phyloP scores from a whole-genome alignment of 2,329 filamentous ascomycete genomes.

The Microdochium bolleyi region DNA sequence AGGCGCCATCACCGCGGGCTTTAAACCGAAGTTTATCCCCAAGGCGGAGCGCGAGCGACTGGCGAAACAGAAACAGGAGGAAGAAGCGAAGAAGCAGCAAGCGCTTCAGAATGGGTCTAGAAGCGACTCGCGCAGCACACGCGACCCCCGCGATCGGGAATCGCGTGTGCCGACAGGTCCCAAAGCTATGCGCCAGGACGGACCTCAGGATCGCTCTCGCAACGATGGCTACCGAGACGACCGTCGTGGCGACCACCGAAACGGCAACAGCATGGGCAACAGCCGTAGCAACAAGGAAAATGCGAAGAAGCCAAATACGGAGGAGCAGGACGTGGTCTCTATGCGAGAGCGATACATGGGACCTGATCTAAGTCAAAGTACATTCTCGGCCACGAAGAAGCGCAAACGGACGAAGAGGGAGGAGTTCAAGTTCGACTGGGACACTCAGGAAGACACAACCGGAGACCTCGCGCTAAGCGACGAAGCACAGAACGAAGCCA shows the following conservation, averaged over 20 bases:
- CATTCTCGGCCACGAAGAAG: slow-evolving; percentile 94
- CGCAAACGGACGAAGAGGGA: slow-evolving; percentile 84
- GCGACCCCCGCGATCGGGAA: slow-evolving; percentile 11
- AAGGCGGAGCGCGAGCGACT: slow-evolving; percentile 67
- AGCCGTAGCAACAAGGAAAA: slow-evolving; percentile 16
- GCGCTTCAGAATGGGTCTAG: slow-evolving; percentile 10
- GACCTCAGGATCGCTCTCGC: slow-evolving; percentile 23
- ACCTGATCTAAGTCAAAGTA: slow-evolving; percentile 72
- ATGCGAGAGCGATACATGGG: slow-evolving; percentile 85
- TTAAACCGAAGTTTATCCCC: slow-evolving; percentile 73
- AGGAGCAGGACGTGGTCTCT: slow-evolving; percentile 65
- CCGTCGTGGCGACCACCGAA: slow-evolving; percentile 28
- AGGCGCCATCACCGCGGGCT: neutral
- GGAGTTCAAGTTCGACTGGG: slow-evolving; percentile 99
- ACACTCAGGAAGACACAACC: slow-evolving; percentile 86
- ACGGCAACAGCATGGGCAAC: slow-evolving; percentile 29
- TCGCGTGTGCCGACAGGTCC: slow-evolving; percentile 60
- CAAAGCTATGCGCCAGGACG: slow-evolving; percentile 56
- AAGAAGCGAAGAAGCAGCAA: slow-evolving; percentile 46
- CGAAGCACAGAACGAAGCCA: slow-evolving; percentile 57
- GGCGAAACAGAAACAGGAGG: slow-evolving; percentile 61
- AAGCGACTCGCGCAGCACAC: slow-evolving; percentile 14
- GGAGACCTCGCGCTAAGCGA: slow-evolving; percentile 56
- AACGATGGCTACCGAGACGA: slow-evolving; percentile 30
- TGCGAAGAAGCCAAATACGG: slow-evolving; percentile 17